Percentiles rank a stretch among this genome's conserved stretches.
Evolutionary conservation across 306 rosid species (phyloP).

Genomic region (Pyrus bretschneideri): DNA sequence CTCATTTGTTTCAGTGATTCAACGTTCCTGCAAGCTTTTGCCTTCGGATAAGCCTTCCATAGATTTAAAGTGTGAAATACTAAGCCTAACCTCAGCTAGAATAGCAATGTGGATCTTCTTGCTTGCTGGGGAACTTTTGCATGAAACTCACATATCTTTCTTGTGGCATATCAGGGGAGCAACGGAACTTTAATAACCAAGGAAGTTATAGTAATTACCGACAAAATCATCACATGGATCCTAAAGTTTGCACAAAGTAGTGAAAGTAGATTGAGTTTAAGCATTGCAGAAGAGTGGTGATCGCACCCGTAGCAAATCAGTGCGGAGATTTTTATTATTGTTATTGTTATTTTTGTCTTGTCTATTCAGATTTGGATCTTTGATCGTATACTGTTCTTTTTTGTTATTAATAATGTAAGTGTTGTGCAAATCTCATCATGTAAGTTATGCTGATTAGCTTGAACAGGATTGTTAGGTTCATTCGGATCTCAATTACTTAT

Average conservation of each 20-base stretch:
- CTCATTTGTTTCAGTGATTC: neutral
- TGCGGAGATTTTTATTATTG: neutral
- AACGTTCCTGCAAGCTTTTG: neutral
- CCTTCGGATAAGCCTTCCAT: neutral
- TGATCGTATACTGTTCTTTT: neutral
- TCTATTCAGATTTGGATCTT: neutral
- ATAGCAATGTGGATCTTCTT: neutral
- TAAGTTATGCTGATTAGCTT: neutral
- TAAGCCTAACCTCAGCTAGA: neutral
- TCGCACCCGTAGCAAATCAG: neutral
- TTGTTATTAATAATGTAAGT: neutral
- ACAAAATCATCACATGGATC: neutral
- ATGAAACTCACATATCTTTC: neutral
- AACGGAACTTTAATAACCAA: neutral
- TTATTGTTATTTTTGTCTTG: neutral
- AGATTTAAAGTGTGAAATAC: neutral
- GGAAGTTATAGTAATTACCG: neutral
- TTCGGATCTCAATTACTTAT: neutral
- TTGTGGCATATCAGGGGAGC: conserved; percentile 3
- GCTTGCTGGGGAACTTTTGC: neutral
- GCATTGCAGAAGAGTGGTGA: neutral
- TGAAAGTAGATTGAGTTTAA: neutral
- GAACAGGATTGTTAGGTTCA: neutral
- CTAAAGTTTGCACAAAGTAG: neutral
- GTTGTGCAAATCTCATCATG: neutral